phyloP scores from a whole-genome alignment of 1,139 yeast species.

The Wickerhamomyces sp. region DNA sequence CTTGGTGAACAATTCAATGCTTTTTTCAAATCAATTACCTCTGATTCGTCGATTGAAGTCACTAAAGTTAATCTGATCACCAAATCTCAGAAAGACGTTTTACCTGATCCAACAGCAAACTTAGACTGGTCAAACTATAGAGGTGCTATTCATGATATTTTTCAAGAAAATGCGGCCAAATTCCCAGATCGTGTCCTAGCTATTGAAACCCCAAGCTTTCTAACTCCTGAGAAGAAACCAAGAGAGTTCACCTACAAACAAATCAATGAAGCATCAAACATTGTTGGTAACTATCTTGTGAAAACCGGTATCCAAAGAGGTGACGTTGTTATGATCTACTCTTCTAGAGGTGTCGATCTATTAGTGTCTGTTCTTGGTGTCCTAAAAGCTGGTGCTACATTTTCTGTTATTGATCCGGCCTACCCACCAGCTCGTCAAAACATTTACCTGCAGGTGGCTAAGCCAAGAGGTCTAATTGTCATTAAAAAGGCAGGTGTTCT shows the following conservation, averaged over 20 bases:
- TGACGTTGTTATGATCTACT: constrained; percentile 95
- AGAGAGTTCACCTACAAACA: constrained; percentile 79
- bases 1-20: constrained; percentile 70
- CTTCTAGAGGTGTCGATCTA: constrained; percentile 94
- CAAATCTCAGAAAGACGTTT: constrained; percentile 44
- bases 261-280: constrained; percentile 89
- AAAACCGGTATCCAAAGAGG: constrained; percentile 80
- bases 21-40: constrained; percentile 38
- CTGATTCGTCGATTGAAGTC: constrained; percentile 38
- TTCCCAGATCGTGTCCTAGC: constrained; percentile 89
- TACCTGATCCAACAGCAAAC: constrained; percentile 87
- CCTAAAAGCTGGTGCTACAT: constrained; percentile 96
- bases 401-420: constrained; percentile 97
- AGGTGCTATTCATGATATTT: constrained; percentile 96
- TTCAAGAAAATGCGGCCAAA: constrained; percentile 74
- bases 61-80: constrained; percentile 70
- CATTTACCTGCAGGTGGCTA: constrained; percentile 85
- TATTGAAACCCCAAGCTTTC: constrained; percentile 78
- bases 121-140: constrained; percentile 88
- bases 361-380: constrained; percentile 98
- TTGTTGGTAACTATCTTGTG: constrained; percentile 85
- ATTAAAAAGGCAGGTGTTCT: constrained; percentile 85
- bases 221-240: constrained; percentile 50
- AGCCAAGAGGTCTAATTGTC: constrained; percentile 86
- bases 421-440: constrained; percentile 98